Evolutionary conservation across 2,329 filamentous ascomycete genomes (phyloP).

Genomic region (Truncatella angustata): DNA sequence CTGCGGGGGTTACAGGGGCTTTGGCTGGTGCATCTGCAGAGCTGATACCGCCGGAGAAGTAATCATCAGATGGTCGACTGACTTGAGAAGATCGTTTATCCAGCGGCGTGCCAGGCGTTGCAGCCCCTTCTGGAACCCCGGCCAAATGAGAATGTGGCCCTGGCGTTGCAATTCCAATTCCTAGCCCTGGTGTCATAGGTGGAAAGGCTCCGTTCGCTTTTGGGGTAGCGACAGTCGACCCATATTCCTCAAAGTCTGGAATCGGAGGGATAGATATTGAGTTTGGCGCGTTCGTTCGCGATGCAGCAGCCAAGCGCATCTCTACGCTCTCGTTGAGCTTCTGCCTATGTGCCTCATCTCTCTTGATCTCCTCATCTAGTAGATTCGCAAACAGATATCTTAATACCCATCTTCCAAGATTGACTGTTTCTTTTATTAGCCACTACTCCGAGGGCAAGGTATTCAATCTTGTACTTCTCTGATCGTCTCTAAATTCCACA

Average conservation of each 20-base stretch:
- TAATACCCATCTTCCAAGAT: slow-evolving; percentile 94
- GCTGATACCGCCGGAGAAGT: slow-evolving; percentile 67
- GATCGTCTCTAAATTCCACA: slow-evolving; percentile 86
- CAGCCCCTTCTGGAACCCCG: slow-evolving; percentile 46
- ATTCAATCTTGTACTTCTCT: slow-evolving; percentile 80
- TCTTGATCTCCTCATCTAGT: slow-evolving; percentile 84
- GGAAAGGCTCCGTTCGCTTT: slow-evolving; percentile 64
- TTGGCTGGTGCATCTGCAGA: slow-evolving; percentile 47
- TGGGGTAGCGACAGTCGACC: slow-evolving; percentile 55
- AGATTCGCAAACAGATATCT: slow-evolving; percentile 87
- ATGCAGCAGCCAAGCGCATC: slow-evolving; percentile 54
- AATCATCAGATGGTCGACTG: slow-evolving; percentile 70
- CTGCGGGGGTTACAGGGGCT: slow-evolving; percentile 44
- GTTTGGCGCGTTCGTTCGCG: slow-evolving; percentile 55
- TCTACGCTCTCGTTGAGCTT: slow-evolving; percentile 63
- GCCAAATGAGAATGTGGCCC: slow-evolving; percentile 37
- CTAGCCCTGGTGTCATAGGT: slow-evolving; percentile 71
- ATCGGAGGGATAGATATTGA: slow-evolving; percentile 51
- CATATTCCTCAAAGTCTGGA: slow-evolving; percentile 37
- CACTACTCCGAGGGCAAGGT: too few species aligned
- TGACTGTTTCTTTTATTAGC: too few species aligned
- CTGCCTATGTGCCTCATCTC: slow-evolving; percentile 73
- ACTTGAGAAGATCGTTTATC: slow-evolving; percentile 56
- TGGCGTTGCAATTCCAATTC: slow-evolving; percentile 76
- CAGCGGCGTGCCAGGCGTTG: slow-evolving; percentile 39